These are phyloP conservation scores for Globisporangium splendens DNA, from an alignment of 352 stramenopile species.

Conservation along the genomic window DNA sequence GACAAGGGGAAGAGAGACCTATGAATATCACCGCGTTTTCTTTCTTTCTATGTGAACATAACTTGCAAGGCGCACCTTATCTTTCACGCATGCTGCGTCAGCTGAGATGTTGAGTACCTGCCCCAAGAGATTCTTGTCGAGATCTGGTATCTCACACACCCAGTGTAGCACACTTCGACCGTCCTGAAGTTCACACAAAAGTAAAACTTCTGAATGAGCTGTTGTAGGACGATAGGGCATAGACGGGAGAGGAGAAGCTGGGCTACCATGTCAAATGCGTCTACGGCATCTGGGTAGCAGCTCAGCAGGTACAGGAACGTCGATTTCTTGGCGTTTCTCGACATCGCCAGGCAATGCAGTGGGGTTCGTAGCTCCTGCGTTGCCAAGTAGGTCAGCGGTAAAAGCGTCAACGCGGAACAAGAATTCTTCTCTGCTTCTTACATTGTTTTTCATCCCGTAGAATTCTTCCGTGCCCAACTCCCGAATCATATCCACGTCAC, in stretches of 20 bases:
- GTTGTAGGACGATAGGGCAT: too few relatives aligned
- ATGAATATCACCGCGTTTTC: too few relatives aligned
- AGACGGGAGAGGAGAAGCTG: neutral
- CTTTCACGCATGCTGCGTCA: conserved; percentile 16
- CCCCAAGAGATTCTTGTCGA: conserved; percentile 26
- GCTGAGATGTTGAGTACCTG: conserved; percentile 12
- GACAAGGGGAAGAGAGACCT: too few relatives aligned
- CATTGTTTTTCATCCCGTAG: conserved; percentile 39
- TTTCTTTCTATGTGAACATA: too few relatives aligned
- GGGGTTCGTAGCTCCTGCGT: conserved; percentile 36
- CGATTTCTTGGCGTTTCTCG: conserved; percentile 23
- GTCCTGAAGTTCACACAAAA: conserved; percentile 19
- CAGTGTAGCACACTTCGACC: conserved; percentile 55
- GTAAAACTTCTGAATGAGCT: neutral
- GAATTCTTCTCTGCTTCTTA: conserved; percentile 12
- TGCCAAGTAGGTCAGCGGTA: neutral
- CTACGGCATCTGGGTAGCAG: conserved; percentile 24
- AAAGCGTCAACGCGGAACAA: too few relatives aligned
- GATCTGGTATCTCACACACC: conserved; percentile 33
- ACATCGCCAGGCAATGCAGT: conserved; percentile 38
- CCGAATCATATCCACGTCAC: conserved; percentile 41
- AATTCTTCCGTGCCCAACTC: conserved; percentile 26
- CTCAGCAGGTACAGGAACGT: conserved; percentile 36
- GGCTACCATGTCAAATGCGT: conserved; percentile 34
- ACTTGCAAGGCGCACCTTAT: conserved; percentile 7